Evolutionary conservation across 495 filamentous ascomycete genomes (phyloP), one percentile per base, ranked within the genome.

Genomic region (Patellaria atrata): DNA sequence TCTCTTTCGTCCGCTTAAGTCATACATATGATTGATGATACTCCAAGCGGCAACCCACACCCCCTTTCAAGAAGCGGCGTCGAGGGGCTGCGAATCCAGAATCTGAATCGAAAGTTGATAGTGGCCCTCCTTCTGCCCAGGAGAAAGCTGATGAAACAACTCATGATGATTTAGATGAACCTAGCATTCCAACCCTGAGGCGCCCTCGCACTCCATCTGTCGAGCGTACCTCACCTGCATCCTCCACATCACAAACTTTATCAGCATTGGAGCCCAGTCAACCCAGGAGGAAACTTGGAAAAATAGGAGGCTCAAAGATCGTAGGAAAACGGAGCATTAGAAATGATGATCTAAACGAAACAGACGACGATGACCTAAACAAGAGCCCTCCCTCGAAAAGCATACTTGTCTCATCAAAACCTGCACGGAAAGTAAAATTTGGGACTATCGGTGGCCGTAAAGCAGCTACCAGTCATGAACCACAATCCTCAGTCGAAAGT

Each of bases 141-240:
- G 13, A 10, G 15, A 27, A 43, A 16, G 42, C 27, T 23, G 42
- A 45, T 18, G 27, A 38, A 14, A 41, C 36, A 19, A 37, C 34
- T 19, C 42, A 47, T 13, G 38, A 45, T 9, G 42, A 50, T 29
- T 25, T 50, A n/a, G 46, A 50, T 33, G 46, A 38, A 19, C 20
- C 22, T 9, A 43, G 38, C 19, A 35, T 15, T 19, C 29, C 33
- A 12, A 35, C 16, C 22, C 38, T 42, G 21, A 26, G 12, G 5
- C 34, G 16, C 10, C 29, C n/a, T n/a, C n/a, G n/a, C n/a, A n/a
- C n/a, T n/a, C n/a, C n/a, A n/a, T n/a, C n/a, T n/a, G n/a, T n/a
- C n/a, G n/a, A n/a, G n/a, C n/a, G n/a, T n/a, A n/a, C n/a, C n/a
- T n/a, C n/a, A n/a, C n/a, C n/a, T n/a, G n/a, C n/a, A n/a, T n/a